A percentile compares a stretch with the other conserved stretches of the same genome.
Evolutionary conservation across 495 filamentous ascomycete genomes (phyloP).

Genomic region (Cercophora newfieldiana): DNA sequence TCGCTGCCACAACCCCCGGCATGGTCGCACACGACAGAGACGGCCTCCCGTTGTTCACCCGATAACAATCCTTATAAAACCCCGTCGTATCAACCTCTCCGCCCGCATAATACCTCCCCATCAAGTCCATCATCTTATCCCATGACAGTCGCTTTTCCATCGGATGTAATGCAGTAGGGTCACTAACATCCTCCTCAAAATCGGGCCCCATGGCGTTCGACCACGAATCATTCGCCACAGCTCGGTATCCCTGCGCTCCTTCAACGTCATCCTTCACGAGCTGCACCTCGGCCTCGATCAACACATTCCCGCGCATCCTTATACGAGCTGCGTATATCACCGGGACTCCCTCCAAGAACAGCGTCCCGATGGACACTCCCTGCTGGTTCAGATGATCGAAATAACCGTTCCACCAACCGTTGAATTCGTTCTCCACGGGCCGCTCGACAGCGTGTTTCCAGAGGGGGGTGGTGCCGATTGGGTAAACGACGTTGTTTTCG

Average conservation of each 20-base stretch:
- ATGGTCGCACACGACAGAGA: background rate
- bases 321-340: background rate
- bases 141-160: background rate
- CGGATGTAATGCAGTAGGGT: no score
- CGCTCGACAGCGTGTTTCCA: background rate
- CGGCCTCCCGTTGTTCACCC: background rate
- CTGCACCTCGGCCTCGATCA: background rate
- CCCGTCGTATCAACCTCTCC: background rate
- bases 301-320: background rate
- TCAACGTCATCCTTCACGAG: background rate
- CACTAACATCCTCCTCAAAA: background rate
- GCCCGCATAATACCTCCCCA: background rate
- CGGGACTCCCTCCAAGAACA: background rate
- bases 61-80: background rate
- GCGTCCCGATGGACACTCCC: background rate
- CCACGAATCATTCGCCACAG: background rate
- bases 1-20: background rate
- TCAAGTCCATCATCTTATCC: background rate
- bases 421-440: background rate
- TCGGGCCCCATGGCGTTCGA: background rate
- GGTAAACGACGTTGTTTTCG: background rate
- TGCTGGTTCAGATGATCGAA: background rate
- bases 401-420: background rate
- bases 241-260: background rate
- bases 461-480: background rate